phyloP scores from a whole-genome alignment of 352 stramenopile species.

The Detonula confervacea region DNA sequence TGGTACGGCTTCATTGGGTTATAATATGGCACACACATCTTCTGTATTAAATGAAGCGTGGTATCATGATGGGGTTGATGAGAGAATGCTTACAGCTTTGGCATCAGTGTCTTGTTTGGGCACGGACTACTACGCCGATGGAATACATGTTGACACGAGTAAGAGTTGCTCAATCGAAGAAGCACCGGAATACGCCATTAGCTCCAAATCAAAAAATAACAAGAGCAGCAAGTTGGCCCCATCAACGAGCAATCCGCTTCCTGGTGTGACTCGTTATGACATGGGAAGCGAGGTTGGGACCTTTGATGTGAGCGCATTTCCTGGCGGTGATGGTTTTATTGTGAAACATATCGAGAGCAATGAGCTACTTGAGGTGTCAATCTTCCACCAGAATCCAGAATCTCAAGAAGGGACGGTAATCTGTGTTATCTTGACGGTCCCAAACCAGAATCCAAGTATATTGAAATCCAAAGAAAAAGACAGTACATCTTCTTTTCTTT shows the following conservation, averaged over 20 bases:
- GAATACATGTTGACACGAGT: conserved; percentile 30
- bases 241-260: conserved; percentile 29
- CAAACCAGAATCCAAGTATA: not conserved
- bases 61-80: conserved; percentile 22
- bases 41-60: conserved; percentile 11
- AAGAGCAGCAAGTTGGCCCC: conserved; percentile 19
- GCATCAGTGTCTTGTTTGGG: conserved; percentile 52
- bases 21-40: conserved; percentile 49
- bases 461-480: conserved; percentile 8
- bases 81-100: conserved; percentile 50
- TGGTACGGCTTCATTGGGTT: conserved; percentile 72
- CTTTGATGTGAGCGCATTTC: conserved; percentile 75
- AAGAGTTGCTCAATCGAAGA: conserved; percentile 38
- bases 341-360: conserved; percentile 65
- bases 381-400: conserved; percentile 59
- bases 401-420: conserved; percentile 20
- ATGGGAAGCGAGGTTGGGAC: conserved; percentile 59
- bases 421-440: conserved; percentile 45
- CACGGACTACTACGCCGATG: conserved; percentile 51
- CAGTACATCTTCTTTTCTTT: conserved; percentile 5
- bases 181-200: not conserved
- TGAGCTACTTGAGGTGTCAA: conserved; percentile 65
- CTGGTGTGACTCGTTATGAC: conserved; percentile 60
- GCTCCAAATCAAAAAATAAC: conserved; percentile 1
- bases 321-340: conserved; percentile 69